Percentiles rank a stretch among this genome's conserved stretches.
These are phyloP conservation scores for Pythium sp. DNA, from an alignment of 352 stramenopile species.

Conservation along the genomic window DNA sequence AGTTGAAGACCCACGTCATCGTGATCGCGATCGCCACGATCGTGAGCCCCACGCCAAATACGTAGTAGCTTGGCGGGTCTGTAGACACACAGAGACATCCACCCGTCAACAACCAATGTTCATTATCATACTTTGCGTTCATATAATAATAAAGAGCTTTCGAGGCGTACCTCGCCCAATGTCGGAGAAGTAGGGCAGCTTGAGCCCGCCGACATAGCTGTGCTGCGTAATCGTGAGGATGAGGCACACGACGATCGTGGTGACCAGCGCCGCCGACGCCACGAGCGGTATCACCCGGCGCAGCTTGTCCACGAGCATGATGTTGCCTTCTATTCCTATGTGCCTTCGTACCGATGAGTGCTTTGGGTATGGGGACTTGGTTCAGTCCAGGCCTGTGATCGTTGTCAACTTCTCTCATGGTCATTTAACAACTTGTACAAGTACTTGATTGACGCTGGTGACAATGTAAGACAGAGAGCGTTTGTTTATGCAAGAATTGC, in stretches of 20 bases:
- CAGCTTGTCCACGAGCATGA: neutral
- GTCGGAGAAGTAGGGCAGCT: conserved; percentile 62
- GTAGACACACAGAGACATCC: neutral
- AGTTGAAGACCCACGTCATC: conserved; percentile 49
- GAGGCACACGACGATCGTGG: conserved; percentile 45
- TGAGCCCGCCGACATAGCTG: conserved; percentile 44
- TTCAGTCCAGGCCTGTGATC: neutral
- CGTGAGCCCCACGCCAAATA: conserved; percentile 42
- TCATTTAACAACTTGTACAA: neutral
- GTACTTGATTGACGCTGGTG: neutral
- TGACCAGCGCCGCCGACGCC: conserved; percentile 31
- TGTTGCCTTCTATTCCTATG: neutral
- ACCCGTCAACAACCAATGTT: neutral
- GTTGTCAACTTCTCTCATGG: neutral
- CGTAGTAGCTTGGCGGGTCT: conserved; percentile 38
- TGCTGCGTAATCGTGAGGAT: conserved; percentile 31
- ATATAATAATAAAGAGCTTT: neutral
- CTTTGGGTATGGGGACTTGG: neutral
- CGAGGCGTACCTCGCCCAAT: conserved; percentile 34
- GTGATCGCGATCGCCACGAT: conserved; percentile 36
- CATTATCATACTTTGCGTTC: neutral
- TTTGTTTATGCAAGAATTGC: conserved; percentile 2
- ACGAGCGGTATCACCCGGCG: conserved; percentile 27
- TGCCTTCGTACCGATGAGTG: neutral
- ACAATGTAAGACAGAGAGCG: neutral